Evolutionary conservation across 2,329 filamentous ascomycete genomes (phyloP).

Genomic region (Parastagonospora nodorum): DNA sequence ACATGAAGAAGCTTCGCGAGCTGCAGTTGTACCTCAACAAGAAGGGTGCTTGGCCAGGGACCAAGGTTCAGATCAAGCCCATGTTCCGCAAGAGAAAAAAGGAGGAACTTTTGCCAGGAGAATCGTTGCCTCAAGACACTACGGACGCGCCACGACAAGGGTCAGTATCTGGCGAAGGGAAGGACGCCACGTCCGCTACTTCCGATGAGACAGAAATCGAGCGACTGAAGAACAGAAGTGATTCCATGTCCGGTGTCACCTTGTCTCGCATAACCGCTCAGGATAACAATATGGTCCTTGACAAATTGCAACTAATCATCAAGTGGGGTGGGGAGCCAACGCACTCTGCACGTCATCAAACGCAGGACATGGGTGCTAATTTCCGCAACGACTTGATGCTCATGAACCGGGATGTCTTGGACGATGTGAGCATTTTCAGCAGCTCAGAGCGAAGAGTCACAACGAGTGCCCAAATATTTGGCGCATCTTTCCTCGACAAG

Average conservation of each 20-base stretch:
- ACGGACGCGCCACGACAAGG: constrained; percentile 29
- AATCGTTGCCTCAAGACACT: constrained; percentile 35
- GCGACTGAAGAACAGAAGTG: constrained; percentile 56
- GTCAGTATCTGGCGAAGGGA: constrained; percentile 21
- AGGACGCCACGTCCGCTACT: constrained; percentile 27
- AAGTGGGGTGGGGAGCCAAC: constrained; percentile 99
- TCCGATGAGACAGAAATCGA: constrained; percentile 20
- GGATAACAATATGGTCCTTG: constrained; percentile 89
- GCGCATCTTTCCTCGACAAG: constrained; percentile 83
- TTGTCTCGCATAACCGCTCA: constrained; percentile 92
- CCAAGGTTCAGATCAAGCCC: constrained; percentile 98
- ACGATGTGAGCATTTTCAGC: constrained; percentile 93
- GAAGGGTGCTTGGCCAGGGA: constrained; percentile 92
- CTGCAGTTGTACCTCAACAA: constrained; percentile 86
- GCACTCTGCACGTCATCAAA: constrained; percentile 93
- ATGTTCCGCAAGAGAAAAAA: constrained; percentile 93
- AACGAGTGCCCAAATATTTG: constrained; percentile 96
- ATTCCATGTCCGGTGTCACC: constrained; percentile 87
- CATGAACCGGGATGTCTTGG: constrained; percentile 88
- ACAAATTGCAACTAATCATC: constrained; percentile 96
- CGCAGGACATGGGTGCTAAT: constrained; percentile 91
- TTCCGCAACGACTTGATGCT: constrained; percentile 94
- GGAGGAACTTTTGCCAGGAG: constrained; percentile 56
- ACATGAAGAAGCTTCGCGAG: constrained; percentile 81
- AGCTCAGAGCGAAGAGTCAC: constrained; percentile 94